These are phyloP conservation scores for Curvularia sp. DNA, from an alignment of 2,329 filamentous ascomycete species.

Conservation along the genomic window DNA sequence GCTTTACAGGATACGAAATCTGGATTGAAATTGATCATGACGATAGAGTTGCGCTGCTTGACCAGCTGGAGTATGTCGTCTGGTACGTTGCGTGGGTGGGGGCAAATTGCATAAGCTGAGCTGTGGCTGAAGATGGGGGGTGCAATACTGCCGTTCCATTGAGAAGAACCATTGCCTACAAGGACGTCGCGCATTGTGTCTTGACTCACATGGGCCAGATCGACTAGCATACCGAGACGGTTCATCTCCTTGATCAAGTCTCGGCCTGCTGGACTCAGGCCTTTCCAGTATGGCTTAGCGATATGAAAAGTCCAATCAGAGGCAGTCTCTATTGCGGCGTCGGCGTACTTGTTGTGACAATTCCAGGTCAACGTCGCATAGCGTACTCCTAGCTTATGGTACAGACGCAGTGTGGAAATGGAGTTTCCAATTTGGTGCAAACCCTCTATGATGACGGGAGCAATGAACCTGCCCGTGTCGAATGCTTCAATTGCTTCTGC, in stretches of 20 bases:
- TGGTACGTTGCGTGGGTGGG: constrained; percentile 88
- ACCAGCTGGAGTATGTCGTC: constrained; percentile 82
- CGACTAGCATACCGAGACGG: constrained; percentile 90
- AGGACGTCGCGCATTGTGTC: constrained; percentile 89
- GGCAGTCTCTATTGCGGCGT: constrained; percentile 74
- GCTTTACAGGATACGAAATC: constrained; percentile 80
- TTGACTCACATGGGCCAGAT: constrained; percentile 78
- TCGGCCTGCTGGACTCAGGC: constrained; percentile 74
- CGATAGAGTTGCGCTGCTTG: constrained; percentile 73
- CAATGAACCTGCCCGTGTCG: constrained; percentile 45
- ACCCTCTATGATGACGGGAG: constrained; percentile 60
- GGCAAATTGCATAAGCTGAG: constrained; percentile 79
- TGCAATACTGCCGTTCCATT: constrained; percentile 76
- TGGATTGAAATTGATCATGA: constrained; percentile 91
- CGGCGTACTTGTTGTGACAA: constrained; percentile 89
- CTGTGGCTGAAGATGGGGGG: constrained; percentile 92
- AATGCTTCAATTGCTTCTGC: constrained; percentile 66
- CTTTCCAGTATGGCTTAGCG: constrained; percentile 68
- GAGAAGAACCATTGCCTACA: constrained; percentile 57
- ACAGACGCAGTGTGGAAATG: constrained; percentile 75
- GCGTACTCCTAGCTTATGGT: constrained; percentile 78
- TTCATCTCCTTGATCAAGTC: constrained; percentile 88
- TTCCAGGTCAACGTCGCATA: constrained; percentile 93
- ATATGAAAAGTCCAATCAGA: constrained; percentile 48
- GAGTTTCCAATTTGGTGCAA: constrained; percentile 94